Base-by-base conservation (phyloP, 345 rosid species). In the Cochlearia excelsa region DNA sequence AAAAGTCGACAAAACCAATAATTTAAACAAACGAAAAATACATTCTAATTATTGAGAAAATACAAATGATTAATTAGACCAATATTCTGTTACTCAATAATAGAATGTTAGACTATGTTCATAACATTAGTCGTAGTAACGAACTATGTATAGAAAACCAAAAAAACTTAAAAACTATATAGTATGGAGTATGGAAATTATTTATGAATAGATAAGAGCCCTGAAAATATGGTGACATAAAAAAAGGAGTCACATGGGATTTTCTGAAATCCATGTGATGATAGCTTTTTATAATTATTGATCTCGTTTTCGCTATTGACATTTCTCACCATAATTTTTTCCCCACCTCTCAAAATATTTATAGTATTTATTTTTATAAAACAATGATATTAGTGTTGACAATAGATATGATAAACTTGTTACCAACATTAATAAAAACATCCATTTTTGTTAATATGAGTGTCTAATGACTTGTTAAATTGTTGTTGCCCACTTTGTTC, bases 221-320 rank as follows among this genome's bases (percentile, higher is more conserved):
- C 60, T 63, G 59, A 63, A 29, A 26, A 63, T 9, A 51, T 63
- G 69, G 65, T 57, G 69, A 70, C 65, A 57, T 23, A 37, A 51
- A 57, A 56, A 34, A 47, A 40, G 10, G 59, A 51, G 27, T 70
- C 74, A 70, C 74, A 70, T 70, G 74, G 65, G 57, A 5, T 26
- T 30, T 51, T 57, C 53, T 57, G 68, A 57, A 50, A 54, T 16
- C 74, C 74, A 70, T 70, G 69, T 70, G 74, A 51, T 59, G 46
- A 43, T 67, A 43, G 43, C 65, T 59, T 51, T 67, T 34, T 65
- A 55, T 54, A 68, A 59, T 52, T 50, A 60, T 62, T 52, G 26
- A 54, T 69, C 61, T 61, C 57, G 7, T 16, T 52, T 10, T 52
- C 56, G 50, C 29, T 63, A 50, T 63, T 70, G 74, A 69, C 63